phyloP scores from a whole-genome alignment of 2,329 filamentous ascomycete species.

The Penicillium sp. region DNA sequence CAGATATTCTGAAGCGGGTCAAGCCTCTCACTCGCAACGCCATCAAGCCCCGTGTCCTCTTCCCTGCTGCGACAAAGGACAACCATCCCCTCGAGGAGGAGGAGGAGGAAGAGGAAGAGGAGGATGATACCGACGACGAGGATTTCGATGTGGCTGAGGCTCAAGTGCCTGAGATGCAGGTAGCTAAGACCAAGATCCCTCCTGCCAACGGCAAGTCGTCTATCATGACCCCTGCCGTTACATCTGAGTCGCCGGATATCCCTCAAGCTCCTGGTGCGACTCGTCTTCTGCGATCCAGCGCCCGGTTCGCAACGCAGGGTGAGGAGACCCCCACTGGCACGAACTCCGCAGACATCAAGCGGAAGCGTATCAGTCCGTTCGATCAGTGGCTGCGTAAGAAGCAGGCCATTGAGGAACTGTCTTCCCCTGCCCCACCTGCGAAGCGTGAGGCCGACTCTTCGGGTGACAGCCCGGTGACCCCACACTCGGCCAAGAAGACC shows the following conservation, averaged over 20 bases:
- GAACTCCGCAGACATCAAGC: slow-evolving; percentile 28
- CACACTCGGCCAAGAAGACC: slow-evolving; percentile 41
- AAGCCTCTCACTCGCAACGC: slow-evolving; percentile 63
- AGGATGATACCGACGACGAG: slow-evolving; percentile 62
- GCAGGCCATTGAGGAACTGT: slow-evolving; percentile 33
- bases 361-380: slow-evolving; percentile 49
- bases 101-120: slow-evolving; percentile 62
- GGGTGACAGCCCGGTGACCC: slow-evolving; percentile 30
- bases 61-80: slow-evolving; percentile 51
- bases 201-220: slow-evolving; percentile 23
- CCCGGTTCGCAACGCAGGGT: slow-evolving; percentile 32
- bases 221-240: slow-evolving; percentile 22
- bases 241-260: slow-evolving; percentile 27
- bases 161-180: slow-evolving; percentile 16
- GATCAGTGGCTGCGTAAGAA: slow-evolving; percentile 50
- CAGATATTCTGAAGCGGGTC: slow-evolving; percentile 35
- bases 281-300: slow-evolving; percentile 43
- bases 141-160: slow-evolving; percentile 34
- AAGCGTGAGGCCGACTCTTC: slow-evolving; percentile 42
- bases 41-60: slow-evolving; percentile 66
- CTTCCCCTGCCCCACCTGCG: slow-evolving; percentile 35
- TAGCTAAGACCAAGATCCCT: slow-evolving; percentile 23
- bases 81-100: slow-evolving; percentile 45
- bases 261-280: slow-evolving; percentile 40
- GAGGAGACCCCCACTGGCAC: slow-evolving; percentile 33